Percentiles rank a stretch among this genome's conserved stretches.
Evolutionary conservation across 441 rosid genomes (phyloP).

Genomic region (Erodium moschatum): DNA sequence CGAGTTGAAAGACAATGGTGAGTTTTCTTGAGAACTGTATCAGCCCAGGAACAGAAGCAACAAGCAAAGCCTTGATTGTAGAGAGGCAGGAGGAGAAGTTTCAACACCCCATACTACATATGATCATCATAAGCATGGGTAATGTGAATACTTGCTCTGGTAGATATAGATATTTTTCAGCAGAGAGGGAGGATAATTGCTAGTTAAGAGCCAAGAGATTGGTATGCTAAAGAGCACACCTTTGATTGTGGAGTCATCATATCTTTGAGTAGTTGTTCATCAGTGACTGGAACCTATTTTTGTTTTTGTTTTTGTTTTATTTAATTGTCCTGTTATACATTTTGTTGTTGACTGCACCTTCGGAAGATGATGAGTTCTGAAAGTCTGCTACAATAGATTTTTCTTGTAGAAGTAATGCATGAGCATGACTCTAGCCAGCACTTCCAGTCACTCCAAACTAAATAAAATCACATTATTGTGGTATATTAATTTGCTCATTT

Average conservation of each 20-base stretch:
- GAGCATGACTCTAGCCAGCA: not conserved
- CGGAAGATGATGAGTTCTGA: slow-evolving; percentile 17
- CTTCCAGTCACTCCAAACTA: not conserved
- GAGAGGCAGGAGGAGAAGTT: slow-evolving; percentile 13
- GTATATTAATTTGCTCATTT: too few species aligned
- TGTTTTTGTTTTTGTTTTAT: not conserved
- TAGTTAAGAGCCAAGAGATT: slow-evolving; percentile 15
- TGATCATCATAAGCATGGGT: slow-evolving; percentile 12
- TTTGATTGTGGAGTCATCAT: slow-evolving; percentile 12
- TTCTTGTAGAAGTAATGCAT: not conserved
- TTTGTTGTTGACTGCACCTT: slow-evolving; percentile 8
- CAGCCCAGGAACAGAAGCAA: slow-evolving; percentile 14
- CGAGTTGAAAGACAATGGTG: slow-evolving; percentile 35
- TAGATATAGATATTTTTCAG: slow-evolving; percentile 21
- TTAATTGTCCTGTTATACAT: not conserved
- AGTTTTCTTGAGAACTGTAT: slow-evolving; percentile 14
- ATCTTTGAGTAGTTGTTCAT: slow-evolving; percentile 19
- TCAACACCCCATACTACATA: slow-evolving; percentile 7
- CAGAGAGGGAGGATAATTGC: slow-evolving; percentile 12
- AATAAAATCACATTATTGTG: not conserved
- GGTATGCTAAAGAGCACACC: slow-evolving; percentile 23
- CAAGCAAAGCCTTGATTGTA: slow-evolving; percentile 7
- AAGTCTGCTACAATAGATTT: slow-evolving; percentile 20
- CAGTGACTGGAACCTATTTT: slow-evolving; percentile 13
- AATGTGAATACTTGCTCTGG: slow-evolving; percentile 20